Percentiles rank a stretch among this genome's conserved stretches.
Evolutionary conservation across 73 alveolate genomes (phyloP).

Genomic region (Breviolum minutum): DNA sequence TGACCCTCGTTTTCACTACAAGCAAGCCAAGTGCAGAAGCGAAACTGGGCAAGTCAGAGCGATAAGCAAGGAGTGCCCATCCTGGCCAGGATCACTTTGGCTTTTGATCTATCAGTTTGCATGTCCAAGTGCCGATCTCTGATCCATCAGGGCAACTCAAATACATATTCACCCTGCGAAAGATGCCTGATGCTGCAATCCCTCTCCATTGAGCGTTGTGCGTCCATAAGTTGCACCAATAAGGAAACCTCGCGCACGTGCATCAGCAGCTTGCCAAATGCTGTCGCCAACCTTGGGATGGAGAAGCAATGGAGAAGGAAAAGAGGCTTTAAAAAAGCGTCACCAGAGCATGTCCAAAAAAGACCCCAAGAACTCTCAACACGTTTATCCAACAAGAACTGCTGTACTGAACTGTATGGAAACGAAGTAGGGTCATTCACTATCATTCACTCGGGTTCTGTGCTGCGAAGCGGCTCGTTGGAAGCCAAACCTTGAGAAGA

Average conservation of each 20-base stretch:
- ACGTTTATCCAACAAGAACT: too few species aligned
- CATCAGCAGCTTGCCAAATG: slow-evolving; percentile 95
- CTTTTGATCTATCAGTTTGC: neutral
- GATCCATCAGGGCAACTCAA: neutral
- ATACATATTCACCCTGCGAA: neutral
- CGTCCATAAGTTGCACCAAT: slow-evolving; percentile 92
- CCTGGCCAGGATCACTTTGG: slow-evolving; percentile 15
- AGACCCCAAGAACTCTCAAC: too few species aligned
- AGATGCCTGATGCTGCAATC: slow-evolving; percentile 87
- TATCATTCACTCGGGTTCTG: neutral
- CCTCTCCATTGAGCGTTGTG: slow-evolving; percentile 88
- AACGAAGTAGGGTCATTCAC: too few species aligned
- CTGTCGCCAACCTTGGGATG: slow-evolving; percentile 76
- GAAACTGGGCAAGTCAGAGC: slow-evolving; percentile 86
- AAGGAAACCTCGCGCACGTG: slow-evolving; percentile 88
- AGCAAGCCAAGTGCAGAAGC: neutral
- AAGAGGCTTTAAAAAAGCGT: neutral
- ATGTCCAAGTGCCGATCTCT: neutral
- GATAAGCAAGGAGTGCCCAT: slow-evolving; percentile 85
- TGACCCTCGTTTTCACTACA: neutral
- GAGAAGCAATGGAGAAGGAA: neutral
- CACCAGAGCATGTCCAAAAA: neutral
- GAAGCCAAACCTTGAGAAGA: slow-evolving; percentile 63
- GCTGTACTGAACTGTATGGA: too few species aligned
- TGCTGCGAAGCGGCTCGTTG: slow-evolving; percentile 76